Base-by-base conservation (phyloP, 169 alveolate genomes). In the Babesia sp. region DNA sequence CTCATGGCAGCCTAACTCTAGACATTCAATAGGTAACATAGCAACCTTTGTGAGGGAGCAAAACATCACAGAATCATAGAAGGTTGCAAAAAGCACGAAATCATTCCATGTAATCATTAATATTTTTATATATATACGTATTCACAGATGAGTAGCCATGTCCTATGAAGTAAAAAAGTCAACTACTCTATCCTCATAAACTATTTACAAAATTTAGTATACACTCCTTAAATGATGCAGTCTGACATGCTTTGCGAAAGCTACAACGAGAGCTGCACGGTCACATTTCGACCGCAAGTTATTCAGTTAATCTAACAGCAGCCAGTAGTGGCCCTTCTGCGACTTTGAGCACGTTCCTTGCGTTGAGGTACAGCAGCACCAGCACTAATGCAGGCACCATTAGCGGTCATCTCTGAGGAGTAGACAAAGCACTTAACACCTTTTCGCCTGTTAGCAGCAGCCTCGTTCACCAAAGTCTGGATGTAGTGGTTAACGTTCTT, bases 381-480 rank as follows among this genome's bases (percentile, higher is more conserved):
- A 37, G 95, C 95, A 37, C 92, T 82, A 34, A 94, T 89, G 75
- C 95, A 91, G 12, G 93, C 91, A 24, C 95, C 95, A 42, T 87
- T 86, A 20, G 94, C 93, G 24, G 93, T 87, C 18, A 82, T 72
- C 29, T 91, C 85, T 45, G 95, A 90, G 33, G 95, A 92, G 71
- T 91, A 91, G 28, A 91, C 94, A 66, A 79, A 91, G 88, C 95
- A 91, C 63, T 75, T 85, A 14, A 91, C 91, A 29, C 90, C 91
- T 36, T 77, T 80, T 39, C 82, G 76, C 42, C 75, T 71, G 68
- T 80, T 87, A 72, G 41, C 69, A 36, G 71, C 73, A 48, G 78
- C 81, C 70, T 68, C 87, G 56, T 31, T 71, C 64, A 41, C 74
- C 61, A 83, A 45, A 36, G 68, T 73, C 45, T 37, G 83, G 80